Evolutionary conservation across 208 protist species (phyloP), one percentile per base, ranked within the genome.

Genomic region (Acanthamoeba rhysodes): DNA sequence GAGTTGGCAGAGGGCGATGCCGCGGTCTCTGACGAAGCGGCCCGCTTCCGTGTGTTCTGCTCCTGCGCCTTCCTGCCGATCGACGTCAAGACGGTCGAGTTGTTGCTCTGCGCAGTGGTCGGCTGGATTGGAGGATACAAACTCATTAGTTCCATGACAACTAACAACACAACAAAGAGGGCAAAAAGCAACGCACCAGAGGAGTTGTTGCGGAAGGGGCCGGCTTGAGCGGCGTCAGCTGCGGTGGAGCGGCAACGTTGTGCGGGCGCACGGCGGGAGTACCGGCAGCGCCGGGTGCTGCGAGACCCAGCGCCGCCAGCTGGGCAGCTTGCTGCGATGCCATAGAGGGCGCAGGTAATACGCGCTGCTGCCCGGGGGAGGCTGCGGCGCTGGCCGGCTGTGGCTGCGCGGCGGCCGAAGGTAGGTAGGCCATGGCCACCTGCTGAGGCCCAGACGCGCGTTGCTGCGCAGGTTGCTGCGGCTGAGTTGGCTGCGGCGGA

Each of bases 321-420:
- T 85, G 76, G 27, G 45, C 76, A 9, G 37, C 70, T 29, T 85
- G 76, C 48, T 85, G 76, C 7, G 78, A 41, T 5, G 78, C 37
- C 5, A 87, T 29, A 16, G 78, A 18, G 18, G 74, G 78, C 10
- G 45, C 78, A 29, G 78, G 48, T n/a, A 87, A 32, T 41, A 87
- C 78, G 37, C 78, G 37, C 50, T 87, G 78, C 78, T 87, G 78
- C 29, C 45, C 14, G 2, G 74, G 7, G 2, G 66, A 74, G 4
- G 32, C 14, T 59, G 78, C 78, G 55, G 78, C 14, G 55, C 41
- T 7, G 55, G 78, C 78, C 57, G 78, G 78, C 16, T 87, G 78
- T 34, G 59, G 78, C 78, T 87, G 78, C 50, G 34, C 41, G 29
- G 16, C 20, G 29, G 6, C 72, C 37, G 37, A 29, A 24, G 37